These are phyloP conservation scores for Zea luxurians DNA, from an alignment of 176 grass and related monocot species.

Conservation along the genomic window DNA sequence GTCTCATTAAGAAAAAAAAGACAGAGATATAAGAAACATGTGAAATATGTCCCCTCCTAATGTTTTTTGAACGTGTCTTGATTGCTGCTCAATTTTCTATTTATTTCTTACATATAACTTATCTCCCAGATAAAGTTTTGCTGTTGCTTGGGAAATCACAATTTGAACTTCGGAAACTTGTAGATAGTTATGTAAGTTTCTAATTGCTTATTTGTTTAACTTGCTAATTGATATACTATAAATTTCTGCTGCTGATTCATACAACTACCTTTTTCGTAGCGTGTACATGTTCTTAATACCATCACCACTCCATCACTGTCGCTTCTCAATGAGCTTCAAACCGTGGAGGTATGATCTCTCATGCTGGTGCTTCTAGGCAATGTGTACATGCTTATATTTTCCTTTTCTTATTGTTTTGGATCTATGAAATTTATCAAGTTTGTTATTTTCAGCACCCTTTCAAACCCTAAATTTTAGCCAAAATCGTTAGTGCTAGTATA, in stretches of 20 bases:
- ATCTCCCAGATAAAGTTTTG: conserved; percentile 74
- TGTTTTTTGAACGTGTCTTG: conserved; percentile 3
- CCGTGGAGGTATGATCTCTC: conserved; percentile 68
- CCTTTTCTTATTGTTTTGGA: background rate
- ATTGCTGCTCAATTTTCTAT: conserved; percentile 2
- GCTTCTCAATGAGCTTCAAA: conserved; percentile 93
- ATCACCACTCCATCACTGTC: conserved; percentile 91
- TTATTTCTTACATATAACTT: conserved; percentile 39
- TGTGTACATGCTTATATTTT: conserved; percentile 17
- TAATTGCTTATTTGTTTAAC: conserved; percentile 32
- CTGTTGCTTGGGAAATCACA: conserved; percentile 88
- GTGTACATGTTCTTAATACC: conserved; percentile 87
- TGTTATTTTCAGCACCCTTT: background rate
- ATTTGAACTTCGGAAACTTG: conserved; percentile 95
- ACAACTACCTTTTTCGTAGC: conserved; percentile 46
- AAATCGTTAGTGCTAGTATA: no score
- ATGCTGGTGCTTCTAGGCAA: background rate
- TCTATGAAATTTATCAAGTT: background rate
- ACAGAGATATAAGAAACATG: background rate
- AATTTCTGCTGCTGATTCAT: conserved; percentile 38
- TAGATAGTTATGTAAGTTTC: conserved; percentile 97
- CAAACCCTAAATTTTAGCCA: background rate
- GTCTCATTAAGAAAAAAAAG: conserved; percentile 10
- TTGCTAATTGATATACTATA: conserved; percentile 7
- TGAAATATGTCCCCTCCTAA: background rate